Evolutionary conservation across 1,139 yeast genomes (phyloP).

Genomic region (Taphrina pruni): DNA sequence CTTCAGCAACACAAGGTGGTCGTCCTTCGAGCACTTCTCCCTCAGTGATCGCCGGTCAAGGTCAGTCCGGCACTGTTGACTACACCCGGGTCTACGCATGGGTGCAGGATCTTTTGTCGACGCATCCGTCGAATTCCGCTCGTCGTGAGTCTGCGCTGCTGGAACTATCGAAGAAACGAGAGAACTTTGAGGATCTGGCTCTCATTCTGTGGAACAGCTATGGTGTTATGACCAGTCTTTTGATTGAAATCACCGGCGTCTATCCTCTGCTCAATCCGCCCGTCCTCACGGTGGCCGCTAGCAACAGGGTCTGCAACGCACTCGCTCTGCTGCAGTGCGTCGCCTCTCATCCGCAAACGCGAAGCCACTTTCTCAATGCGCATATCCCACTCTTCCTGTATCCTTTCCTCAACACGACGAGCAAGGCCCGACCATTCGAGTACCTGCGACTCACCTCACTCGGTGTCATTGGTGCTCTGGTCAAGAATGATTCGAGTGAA

Average conservation of each 20-base stretch:
- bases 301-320: conserved; percentile 94
- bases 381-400: conserved; percentile 90
- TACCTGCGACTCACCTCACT: conserved; percentile 87
- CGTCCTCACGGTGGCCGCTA: conserved; percentile 78
- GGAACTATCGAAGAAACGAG: conserved; percentile 91
- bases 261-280: conserved; percentile 92
- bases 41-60: background rate
- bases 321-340: conserved; percentile 93
- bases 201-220: conserved; percentile 92
- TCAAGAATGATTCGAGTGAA: conserved; percentile 93
- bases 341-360: conserved; percentile 90
- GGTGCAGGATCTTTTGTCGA: conserved; percentile 76
- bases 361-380: conserved; percentile 81
- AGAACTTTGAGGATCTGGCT: conserved; percentile 92
- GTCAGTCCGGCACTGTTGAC: conserved; percentile 51
- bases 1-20: conserved; percentile 12
- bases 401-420: conserved; percentile 90
- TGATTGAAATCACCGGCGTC: conserved; percentile 88
- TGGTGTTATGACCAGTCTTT: conserved; percentile 86
- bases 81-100: conserved; percentile 88
- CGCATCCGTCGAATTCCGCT: conserved; percentile 32
- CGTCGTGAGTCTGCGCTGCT: conserved; percentile 83
- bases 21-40: conserved; percentile 29
- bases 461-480: conserved; percentile 96
- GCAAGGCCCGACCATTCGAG: conserved; percentile 91